These are phyloP conservation scores for Cercospora brassicicola DNA, from an alignment of 2,329 filamentous ascomycete genomes.

Conservation along the genomic window DNA sequence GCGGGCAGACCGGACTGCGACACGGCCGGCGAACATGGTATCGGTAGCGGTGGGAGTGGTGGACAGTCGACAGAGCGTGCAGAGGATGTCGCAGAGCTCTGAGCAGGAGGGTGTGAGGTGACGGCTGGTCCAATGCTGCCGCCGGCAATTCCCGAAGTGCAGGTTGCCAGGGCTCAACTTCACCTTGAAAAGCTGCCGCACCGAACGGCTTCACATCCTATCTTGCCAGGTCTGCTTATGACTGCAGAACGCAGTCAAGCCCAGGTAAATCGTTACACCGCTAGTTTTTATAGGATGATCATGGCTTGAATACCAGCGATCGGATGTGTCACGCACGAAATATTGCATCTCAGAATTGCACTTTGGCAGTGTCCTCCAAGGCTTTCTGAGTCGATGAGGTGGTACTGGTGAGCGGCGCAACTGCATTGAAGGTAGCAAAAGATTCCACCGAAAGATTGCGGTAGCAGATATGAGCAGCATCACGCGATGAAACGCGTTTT, in stretches of 20 bases:
- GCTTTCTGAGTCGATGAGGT: not conserved
- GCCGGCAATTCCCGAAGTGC: not conserved
- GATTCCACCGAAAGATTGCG: not conserved
- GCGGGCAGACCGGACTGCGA: conserved; percentile 58
- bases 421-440: not conserved
- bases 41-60: conserved; percentile 24
- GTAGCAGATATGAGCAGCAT: not conserved
- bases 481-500: not conserved
- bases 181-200: not conserved
- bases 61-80: conserved; percentile 12
- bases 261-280: not conserved
- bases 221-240: not conserved
- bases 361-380: not conserved
- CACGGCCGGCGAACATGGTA: conserved; percentile 58
- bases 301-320: not conserved
- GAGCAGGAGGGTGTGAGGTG: conserved; percentile 7
- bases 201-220: not conserved
- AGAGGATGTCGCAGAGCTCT: conserved; percentile 9
- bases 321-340: not conserved
- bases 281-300: not conserved
- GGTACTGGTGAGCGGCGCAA: not conserved
- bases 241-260: not conserved
- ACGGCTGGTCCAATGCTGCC: not conserved
- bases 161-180: conserved; percentile 2
- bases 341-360: not conserved